These are phyloP conservation scores for Symbiodinium natans DNA, from an alignment of 73 alveolate genomes.

Conservation along the genomic window DNA sequence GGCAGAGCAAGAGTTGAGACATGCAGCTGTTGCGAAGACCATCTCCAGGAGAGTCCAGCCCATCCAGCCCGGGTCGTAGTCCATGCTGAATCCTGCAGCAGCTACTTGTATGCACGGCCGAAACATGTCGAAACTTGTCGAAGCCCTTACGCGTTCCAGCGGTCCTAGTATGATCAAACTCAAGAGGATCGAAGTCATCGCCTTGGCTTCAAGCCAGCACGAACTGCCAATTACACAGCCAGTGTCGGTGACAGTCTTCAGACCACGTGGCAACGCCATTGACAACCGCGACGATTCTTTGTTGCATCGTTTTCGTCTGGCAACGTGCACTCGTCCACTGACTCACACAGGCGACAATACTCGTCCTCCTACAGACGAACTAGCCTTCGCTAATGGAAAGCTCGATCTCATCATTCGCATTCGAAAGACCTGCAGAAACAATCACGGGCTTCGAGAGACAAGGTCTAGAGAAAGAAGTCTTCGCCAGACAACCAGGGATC, in stretches of 20 bases:
- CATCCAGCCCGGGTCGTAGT: constrained; percentile 44
- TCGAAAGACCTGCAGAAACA: neutral
- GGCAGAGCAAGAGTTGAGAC: neutral
- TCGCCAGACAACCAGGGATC: too few species aligned
- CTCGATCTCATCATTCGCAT: constrained; percentile 10
- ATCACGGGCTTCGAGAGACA: too few species aligned
- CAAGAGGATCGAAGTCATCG: constrained; percentile 31
- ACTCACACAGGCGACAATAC: neutral
- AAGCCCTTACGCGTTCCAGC: neutral
- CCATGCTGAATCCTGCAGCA: constrained; percentile 86
- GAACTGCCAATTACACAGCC: neutral
- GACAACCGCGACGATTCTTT: constrained; percentile 27
- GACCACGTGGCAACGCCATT: constrained; percentile 15
- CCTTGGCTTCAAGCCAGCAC: constrained; percentile 17
- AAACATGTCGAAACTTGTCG: neutral
- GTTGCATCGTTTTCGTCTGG: constrained; percentile 44
- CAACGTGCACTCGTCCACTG: neutral
- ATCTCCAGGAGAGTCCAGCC: constrained; percentile 73
- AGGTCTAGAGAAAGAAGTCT: too few species aligned
- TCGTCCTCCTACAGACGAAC: too few species aligned
- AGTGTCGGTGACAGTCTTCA: neutral
- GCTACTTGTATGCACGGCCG: neutral
- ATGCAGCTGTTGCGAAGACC: constrained; percentile 36
- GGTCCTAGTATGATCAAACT: constrained; percentile 59
- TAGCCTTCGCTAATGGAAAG: neutral